Base-by-base conservation (phyloP, 1,284 basidiomycete genomes). In the Fomitopsis schrenkii region DNA sequence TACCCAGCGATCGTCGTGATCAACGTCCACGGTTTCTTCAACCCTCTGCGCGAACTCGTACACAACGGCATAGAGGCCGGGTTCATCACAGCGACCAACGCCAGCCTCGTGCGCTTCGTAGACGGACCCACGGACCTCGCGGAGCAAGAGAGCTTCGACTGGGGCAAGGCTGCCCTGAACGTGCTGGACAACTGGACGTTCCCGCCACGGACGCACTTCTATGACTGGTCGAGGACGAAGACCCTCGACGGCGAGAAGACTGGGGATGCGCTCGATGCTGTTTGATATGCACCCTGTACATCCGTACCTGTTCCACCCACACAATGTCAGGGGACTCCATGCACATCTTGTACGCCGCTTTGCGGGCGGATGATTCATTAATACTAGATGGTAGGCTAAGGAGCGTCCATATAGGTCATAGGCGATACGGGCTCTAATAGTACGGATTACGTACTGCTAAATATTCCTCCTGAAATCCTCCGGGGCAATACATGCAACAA, bases 11-110 rank as follows among this genome's bases (percentile, higher is more conserved):
- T 96, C 59, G 76, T 97, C 36, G 77, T 97, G 50, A 69, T 96
- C 52, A 96, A 97, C 71, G 89, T 96, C 41, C 82, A 83, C 55
- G 83, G 83, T 0, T 97, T 89, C 76, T 98, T 85, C 74, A 83
- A 90, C 14, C 88, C 94, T 1, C 76, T 97, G n/a, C 84, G 87
- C 40, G 77, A 83, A 22, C 82, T 94, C 59, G 83, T 97, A 66
- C 77, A 83, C 60, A 83, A 80, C 55, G 87, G 88, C 4, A 76
- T 92, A 55, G 72, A 81, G 26, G 84, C 85, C 33, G 94, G 93
- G 2, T 97, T 95, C 76, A 93, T 96, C 71, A 76, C 78, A 30
- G 76, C 83, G 1, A 68, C 76, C 38, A 91, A 87, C 69, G 80
- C 85, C 60, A 66, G 74, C 2, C 77, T 95, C 26, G 75, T 94